These are phyloP conservation scores for Oropetium thomaeum DNA, from an alignment of 176 grass and related monocot species.

Conservation along the genomic window DNA sequence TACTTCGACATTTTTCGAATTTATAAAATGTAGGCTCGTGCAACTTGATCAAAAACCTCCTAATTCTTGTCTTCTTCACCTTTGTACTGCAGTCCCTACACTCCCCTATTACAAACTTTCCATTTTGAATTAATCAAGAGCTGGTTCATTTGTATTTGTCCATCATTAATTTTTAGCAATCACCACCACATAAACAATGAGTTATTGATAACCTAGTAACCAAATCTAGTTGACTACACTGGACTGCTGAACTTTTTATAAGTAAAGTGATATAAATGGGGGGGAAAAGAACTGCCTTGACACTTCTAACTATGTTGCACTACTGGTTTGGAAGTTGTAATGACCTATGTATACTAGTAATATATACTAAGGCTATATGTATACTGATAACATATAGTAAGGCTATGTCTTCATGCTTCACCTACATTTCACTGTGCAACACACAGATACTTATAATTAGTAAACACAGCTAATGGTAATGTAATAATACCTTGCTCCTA, in stretches of 20 bases:
- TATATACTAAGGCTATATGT: too few relatives aligned
- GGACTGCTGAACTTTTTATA: background rate
- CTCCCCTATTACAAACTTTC: background rate
- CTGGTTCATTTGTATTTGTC: background rate
- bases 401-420: background rate
- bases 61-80: background rate
- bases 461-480: background rate
- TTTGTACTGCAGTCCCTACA: background rate
- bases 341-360: background rate
- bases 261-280: background rate
- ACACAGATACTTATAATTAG: background rate
- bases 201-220: too few relatives aligned
- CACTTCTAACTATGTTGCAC: too few relatives aligned
- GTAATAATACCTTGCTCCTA: background rate
- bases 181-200: background rate
- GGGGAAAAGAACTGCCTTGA: too few relatives aligned
- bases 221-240: background rate
- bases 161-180: background rate
- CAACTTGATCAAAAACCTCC: too few relatives aligned
- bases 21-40: background rate
- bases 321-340: too few relatives aligned
- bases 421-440: background rate
- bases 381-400: too few relatives aligned
- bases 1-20: background rate
- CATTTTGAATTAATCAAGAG: background rate